Base-by-base conservation (phyloP, 768 basidiomycete genomes). In the Albatrellus ellisii region DNA sequence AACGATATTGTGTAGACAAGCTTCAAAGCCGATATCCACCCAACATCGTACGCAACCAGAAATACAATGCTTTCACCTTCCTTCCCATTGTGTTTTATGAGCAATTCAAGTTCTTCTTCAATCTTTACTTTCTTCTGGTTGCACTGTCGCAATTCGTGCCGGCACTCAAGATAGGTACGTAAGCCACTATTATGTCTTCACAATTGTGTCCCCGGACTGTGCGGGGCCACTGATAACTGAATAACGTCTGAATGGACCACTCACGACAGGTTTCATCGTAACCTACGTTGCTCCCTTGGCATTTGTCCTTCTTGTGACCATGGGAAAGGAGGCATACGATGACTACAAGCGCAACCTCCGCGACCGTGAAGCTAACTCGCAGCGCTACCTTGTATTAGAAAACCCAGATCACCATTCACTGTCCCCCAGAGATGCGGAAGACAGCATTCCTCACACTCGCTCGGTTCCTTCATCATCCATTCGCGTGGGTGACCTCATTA, bases 61-160 rank as follows among this genome's bases (percentile, higher is more conserved):
- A 99, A 66, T 98, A 98, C 70, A 94, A 92, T 57, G 69, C 85
- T 41, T 74, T 88, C 64, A 90, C 87, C n/a, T 99, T 99, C 68
- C 73, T 99, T 8, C 95, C 95, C 3, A 75, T 97, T 50, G 92
- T 98, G 34, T 77, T 98, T 59, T 98, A 97, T 60, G 92, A 98
- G 59, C 94, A 98, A 59, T 99, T 98, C 80, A 98, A 97, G 62
- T 97, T 94, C 70, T 99, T 99, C 68, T 98, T 95, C 77, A 99
- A 98, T 58, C 71, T 97, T 6, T 99, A 98, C 61, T 99, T 99
- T 57, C 75, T 98, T 9, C 79, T 98, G 18, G 95, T 99, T 27
- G 95, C 95, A 0, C 69, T 98, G 6, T 90, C 86, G 7, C 95
- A 98, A 60, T 95, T 99, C 56, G 66, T 99, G 14, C 95, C 95